Base-by-base conservation (phyloP, 139 green algal genomes). In the Astrephomene gubernaculifera region DNA sequence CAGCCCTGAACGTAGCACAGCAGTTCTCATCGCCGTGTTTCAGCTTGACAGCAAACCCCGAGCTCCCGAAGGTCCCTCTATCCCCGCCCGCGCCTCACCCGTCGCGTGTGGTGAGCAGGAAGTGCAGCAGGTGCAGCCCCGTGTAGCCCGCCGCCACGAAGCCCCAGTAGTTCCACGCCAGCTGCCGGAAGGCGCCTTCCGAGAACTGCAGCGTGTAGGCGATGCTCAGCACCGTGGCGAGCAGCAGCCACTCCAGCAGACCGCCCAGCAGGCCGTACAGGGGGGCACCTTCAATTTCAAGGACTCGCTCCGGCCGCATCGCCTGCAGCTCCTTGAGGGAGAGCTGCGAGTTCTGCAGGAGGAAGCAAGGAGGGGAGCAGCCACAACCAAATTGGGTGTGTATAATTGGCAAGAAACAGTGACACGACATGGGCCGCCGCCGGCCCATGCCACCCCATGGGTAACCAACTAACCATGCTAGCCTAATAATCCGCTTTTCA, bases 21-120 rank as follows among this genome's bases (percentile, higher is more conserved):
- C n/a, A n/a, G n/a, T n/a, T n/a, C n/a, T n/a, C n/a, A n/a, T n/a
- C n/a, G n/a, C n/a, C n/a, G n/a, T n/a, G n/a, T n/a, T n/a, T n/a
- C n/a, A n/a, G n/a, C n/a, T n/a, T n/a, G n/a, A n/a, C n/a, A n/a
- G n/a, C n/a, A n/a, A n/a, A n/a, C n/a, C n/a, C n/a, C n/a, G n/a
- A n/a, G n/a, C n/a, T n/a, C n/a, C n/a, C n/a, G n/a, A n/a, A n/a
- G n/a, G n/a, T n/a, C 9, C 33, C 33, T 33, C 17, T 49, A 22
- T 49, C 35, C 19, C 14, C 19, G 63, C 63, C 14, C 39, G 22
- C 9, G 27, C 27, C 74, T 61, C 65, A 78, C 79, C 79, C 79
- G 79, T 85, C 79, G 2, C 79, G 43, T 4, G 79, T 85, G 35
- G 79, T 85, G 25, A 78, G 27, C 10, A 85, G 14, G 63, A 85